Evolutionary conservation across 108 stramenopile genomes (phyloP).

Genomic region (Hondaea fermentalgiana): DNA sequence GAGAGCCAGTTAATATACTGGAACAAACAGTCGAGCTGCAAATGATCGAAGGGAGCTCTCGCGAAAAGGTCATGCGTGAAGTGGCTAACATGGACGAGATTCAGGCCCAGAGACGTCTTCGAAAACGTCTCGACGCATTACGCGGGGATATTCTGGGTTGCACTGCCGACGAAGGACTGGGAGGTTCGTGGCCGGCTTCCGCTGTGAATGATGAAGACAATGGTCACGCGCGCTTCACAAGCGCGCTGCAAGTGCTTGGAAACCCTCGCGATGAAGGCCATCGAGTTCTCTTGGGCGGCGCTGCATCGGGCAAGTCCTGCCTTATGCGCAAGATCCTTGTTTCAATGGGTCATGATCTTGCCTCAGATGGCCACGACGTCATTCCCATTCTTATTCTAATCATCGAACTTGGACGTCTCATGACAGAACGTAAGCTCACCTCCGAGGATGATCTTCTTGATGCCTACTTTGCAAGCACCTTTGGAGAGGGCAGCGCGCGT

Average conservation of each 20-base stretch:
- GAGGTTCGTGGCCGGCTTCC: too few species aligned
- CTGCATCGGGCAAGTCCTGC: conserved; percentile 14
- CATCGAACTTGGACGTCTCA: background rate
- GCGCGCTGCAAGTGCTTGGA: background rate
- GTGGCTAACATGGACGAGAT: background rate
- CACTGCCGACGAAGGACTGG: too few species aligned
- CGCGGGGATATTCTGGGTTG: background rate
- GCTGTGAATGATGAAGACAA: background rate
- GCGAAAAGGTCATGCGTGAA: background rate
- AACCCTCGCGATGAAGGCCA: background rate
- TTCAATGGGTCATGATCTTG: background rate
- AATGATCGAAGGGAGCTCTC: background rate
- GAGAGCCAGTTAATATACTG: background rate
- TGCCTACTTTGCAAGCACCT: background rate
- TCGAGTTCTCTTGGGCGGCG: background rate
- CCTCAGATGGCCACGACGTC: background rate
- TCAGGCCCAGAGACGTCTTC: background rate
- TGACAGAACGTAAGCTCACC: background rate
- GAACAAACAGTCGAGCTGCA: conserved; percentile 3
- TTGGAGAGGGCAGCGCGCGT: background rate
- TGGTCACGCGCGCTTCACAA: background rate
- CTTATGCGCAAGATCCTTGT: background rate
- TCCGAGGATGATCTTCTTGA: background rate
- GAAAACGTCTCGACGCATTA: background rate
- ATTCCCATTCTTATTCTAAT: background rate